Base-by-base conservation (phyloP, 139 green algal genomes). In the Zygnema cylindricum region DNA sequence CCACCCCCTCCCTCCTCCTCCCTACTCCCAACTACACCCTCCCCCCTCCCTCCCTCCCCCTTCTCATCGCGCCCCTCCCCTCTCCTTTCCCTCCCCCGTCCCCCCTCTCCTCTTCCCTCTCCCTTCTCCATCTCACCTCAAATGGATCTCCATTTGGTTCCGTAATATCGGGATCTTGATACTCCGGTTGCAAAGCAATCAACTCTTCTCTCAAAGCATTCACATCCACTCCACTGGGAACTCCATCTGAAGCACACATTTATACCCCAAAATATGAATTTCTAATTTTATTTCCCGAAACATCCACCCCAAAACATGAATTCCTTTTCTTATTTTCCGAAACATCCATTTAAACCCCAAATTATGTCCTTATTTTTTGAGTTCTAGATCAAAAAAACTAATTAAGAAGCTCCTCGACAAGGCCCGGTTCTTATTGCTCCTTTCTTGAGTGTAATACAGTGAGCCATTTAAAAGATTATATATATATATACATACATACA, bases 101-200 rank as follows among this genome's bases (percentile, higher is more conserved):
- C 49, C 7, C 49, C 16, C 49, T 16, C 16, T 16, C 7, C 7
- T 16, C 16, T 25, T 63, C 7, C 49, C 7, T 7, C 49, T 16
- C 7, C 49, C 16, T 63, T 16, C 16, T 7, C 7, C 7, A 16
- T 41, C 49, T 49, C 40, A 82, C 82, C 82, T 81, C 81, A 42
- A 69, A 84, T 3, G 82, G 82, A 41, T 71, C 49, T 32, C 69
- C 82, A 43, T 71, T 82, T 33, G 55, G 69, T 39, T 82, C 25
- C 25, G 69, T 77, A 55, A 82, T 49, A 35, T 88, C 82, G 1
- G 55, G 82, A 21, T 88, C 82, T 2, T 36, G 32, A 23, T 82
- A 81, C 43, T 88, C 83, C 1, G 41, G 3, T 63, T 90, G 49
- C 39, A 35, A 75, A 43, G 77, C 77, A 0, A 76, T 43, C 2